Conservation (phyloP, 768 basidiomycete genomes). For the Leccinum fibrillosum region DNA sequence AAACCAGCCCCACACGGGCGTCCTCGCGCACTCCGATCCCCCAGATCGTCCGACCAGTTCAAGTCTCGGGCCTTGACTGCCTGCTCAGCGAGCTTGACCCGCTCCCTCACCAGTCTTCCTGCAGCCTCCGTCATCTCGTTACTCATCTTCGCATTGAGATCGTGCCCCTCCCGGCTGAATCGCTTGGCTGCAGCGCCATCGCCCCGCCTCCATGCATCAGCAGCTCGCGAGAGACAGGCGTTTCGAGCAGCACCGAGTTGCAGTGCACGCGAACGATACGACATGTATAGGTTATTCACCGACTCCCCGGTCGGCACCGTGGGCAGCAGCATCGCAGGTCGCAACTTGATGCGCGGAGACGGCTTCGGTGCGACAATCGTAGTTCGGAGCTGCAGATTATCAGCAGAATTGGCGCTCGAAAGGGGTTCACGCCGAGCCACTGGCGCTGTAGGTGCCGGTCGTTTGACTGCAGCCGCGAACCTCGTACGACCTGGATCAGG, state of each 20-base stretch:
- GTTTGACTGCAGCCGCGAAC: slow-evolving; percentile 90
- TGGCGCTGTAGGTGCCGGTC: slow-evolving; percentile 35
- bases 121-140: slow-evolving; percentile 85
- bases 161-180: slow-evolving; percentile 91
- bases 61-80: slow-evolving; percentile 70
- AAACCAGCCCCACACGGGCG: slow-evolving; percentile 75
- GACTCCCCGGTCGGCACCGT: slow-evolving; percentile 84
- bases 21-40: slow-evolving; percentile 73
- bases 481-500: slow-evolving; percentile 86
- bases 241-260: slow-evolving; percentile 93
- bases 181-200: slow-evolving; percentile 95
- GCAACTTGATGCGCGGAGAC: slow-evolving; percentile 83
- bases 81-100: slow-evolving; percentile 70
- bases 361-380: slow-evolving; percentile 76
- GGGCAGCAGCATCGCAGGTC: slow-evolving; percentile 79
- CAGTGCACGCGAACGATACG: slow-evolving; percentile 82
- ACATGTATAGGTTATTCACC: slow-evolving; percentile 80
- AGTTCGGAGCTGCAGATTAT: slow-evolving; percentile 59
- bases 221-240: slow-evolving; percentile 90
- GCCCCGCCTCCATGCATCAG: slow-evolving; percentile 93
- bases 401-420: slow-evolving; percentile 47
- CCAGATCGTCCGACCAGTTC: slow-evolving; percentile 79
- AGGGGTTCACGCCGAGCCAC: slow-evolving; percentile 34
- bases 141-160: slow-evolving; percentile 88
- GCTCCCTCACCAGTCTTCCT: slow-evolving; percentile 77